A percentile compares a stretch with the other conserved stretches of the same genome.
Evolutionary conservation across 371 early-diverging fungal genomes (phyloP).

Genomic region (Sporodiniella umbellata): DNA sequence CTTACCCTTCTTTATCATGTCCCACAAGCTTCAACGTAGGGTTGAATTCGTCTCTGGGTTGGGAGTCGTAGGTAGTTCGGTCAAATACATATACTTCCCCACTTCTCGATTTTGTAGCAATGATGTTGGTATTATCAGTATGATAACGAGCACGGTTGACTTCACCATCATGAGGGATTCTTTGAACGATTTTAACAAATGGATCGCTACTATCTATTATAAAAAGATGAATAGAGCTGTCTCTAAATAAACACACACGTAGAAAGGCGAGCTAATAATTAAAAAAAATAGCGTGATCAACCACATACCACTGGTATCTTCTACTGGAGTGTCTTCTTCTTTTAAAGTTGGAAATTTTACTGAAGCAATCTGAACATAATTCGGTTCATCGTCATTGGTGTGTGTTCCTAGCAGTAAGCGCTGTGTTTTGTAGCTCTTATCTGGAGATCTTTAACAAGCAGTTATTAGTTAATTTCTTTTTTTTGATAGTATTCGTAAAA

Average conservation of each 20-base stretch:
- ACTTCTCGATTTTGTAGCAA: constrained; percentile 95
- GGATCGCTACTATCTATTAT: constrained; percentile 68
- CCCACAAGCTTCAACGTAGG: constrained; percentile 91
- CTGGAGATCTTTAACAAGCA: too few relatives aligned
- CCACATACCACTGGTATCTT: constrained; percentile 66
- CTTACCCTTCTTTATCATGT: constrained; percentile 93
- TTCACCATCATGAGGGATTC: constrained; percentile 95
- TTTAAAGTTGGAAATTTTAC: constrained; percentile 85
- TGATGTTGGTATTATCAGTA: constrained; percentile 92
- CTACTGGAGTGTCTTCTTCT: constrained; percentile 64
- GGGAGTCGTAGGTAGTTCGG: constrained; percentile 88
- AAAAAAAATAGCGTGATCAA: too few relatives aligned
- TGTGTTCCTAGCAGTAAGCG: constrained; percentile 94
- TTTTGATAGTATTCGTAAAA: too few relatives aligned
- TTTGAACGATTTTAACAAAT: constrained; percentile 86
- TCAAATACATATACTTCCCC: constrained; percentile 98
- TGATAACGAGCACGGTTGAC: constrained; percentile 96
- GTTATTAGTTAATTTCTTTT: too few relatives aligned
- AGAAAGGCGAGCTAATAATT: too few relatives aligned
- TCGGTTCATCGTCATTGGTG: constrained; percentile 94
- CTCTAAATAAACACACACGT: too few relatives aligned
- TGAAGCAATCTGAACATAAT: constrained; percentile 94
- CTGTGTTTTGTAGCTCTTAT: constrained; percentile 88
- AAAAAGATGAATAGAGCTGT: constrained; percentile 3
- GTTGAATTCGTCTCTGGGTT: constrained; percentile 71